Percentiles rank a stretch among this genome's conserved stretches.
These are phyloP conservation scores for Penicillium steckii DNA, from an alignment of 495 filamentous ascomycete species.

Conservation along the genomic window DNA sequence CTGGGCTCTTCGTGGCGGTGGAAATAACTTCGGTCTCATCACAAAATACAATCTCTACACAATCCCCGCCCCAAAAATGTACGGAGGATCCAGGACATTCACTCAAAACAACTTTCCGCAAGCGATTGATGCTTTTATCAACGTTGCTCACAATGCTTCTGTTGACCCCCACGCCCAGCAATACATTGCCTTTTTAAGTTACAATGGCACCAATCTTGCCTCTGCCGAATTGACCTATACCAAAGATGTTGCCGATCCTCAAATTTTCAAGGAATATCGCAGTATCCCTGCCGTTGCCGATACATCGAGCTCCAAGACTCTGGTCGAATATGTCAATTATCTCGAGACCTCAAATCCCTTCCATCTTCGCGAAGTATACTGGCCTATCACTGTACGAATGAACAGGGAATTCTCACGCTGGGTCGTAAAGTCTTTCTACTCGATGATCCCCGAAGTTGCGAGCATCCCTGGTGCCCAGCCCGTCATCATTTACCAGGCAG, in stretches of 20 bases:
- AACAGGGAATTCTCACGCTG: constrained; percentile 33
- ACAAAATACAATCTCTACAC: constrained; percentile 45
- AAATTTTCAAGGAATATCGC: constrained; percentile 42
- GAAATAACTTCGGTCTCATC: constrained; percentile 50
- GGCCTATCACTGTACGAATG: constrained; percentile 38
- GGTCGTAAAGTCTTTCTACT: constrained; percentile 36
- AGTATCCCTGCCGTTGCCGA: constrained; percentile 34
- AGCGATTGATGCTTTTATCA: constrained; percentile 34
- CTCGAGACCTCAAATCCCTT: constrained; percentile 38
- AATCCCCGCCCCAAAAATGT: constrained; percentile 31
- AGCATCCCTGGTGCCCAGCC: constrained; percentile 37
- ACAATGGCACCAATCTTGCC: constrained; percentile 27
- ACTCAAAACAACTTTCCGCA: constrained; percentile 38
- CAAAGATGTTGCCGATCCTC: constrained; percentile 34
- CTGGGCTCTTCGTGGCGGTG: constrained; percentile 53
- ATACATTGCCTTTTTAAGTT: constrained; percentile 41
- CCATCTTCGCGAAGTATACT: constrained; percentile 47
- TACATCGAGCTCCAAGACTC: constrained; percentile 38
- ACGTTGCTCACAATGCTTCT: constrained; percentile 32
- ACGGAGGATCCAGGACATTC: constrained; percentile 44
- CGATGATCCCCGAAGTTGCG: constrained; percentile 33
- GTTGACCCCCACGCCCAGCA: constrained; percentile 45
- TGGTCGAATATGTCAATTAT: constrained; percentile 44
- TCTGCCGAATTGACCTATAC: constrained; percentile 41
- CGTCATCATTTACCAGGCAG: constrained; percentile 48